Percentiles rank a stretch among this genome's conserved stretches.
Conservation (phyloP, 2,329 filamentous ascomycete genomes). For the Botrytis aclada region DNA sequence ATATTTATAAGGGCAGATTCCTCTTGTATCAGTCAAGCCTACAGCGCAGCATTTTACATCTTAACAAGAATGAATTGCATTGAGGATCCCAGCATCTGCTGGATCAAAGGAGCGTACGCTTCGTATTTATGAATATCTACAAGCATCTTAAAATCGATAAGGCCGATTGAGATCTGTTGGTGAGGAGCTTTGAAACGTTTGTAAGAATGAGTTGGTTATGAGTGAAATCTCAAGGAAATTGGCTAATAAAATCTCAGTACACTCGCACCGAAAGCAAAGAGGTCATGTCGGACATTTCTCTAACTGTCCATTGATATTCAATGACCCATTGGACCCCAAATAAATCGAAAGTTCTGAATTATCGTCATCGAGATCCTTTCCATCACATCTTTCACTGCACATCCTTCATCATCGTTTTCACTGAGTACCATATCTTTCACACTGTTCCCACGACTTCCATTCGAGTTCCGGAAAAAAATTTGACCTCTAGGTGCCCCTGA, state of each 20-base stretch:
- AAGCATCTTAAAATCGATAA: not conserved
- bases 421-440: not conserved
- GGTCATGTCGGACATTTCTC: not conserved
- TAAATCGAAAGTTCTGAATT: not conserved
- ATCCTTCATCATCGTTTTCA: not conserved
- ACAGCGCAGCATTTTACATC: not conserved
- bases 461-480: not conserved
- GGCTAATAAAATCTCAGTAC: not conserved
- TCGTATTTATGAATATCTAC: not conserved
- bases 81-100: not conserved
- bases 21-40: not conserved
- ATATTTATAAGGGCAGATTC: not conserved
- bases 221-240: not conserved
- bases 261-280: not conserved
- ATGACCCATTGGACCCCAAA: too few species aligned
- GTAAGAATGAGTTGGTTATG: not conserved
- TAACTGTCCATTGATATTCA: not conserved
- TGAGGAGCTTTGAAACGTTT: not conserved
- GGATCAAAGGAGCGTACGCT: not conserved
- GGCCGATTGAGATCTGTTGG: not conserved
- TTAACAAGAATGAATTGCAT: not conserved
- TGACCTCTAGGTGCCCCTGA: not conserved
- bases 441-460: not conserved
- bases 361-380: not conserved
- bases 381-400: not conserved